Percentiles rank a stretch among this genome's conserved stretches.
phyloP scores from a whole-genome alignment of 805 yeast genomes.

The Yarrowia porcina region DNA sequence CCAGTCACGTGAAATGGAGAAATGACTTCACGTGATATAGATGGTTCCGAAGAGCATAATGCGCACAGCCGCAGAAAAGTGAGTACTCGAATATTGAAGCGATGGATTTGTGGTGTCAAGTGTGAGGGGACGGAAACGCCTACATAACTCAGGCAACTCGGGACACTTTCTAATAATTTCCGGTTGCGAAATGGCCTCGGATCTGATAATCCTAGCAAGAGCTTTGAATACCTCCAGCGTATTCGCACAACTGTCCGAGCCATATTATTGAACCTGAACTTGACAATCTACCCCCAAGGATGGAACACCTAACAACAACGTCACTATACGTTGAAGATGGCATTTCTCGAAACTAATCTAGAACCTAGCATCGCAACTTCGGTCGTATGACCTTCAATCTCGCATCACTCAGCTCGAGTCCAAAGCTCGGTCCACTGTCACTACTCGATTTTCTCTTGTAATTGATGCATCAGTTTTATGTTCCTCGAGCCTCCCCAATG shows the following conservation, averaged over 20 bases:
- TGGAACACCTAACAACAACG: too few relatives aligned
- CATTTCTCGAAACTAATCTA: not conserved
- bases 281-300: too few relatives aligned
- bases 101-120: not conserved
- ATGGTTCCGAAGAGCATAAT: conserved; percentile 16
- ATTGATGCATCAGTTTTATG: not conserved
- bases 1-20: conserved; percentile 24
- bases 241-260: too few relatives aligned
- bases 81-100: not conserved
- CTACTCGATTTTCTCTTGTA: conserved; percentile 3
- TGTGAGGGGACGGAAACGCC: not conserved
- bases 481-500: not conserved
- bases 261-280: too few relatives aligned
- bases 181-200: too few relatives aligned
- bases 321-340: too few relatives aligned
- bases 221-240: too few relatives aligned
- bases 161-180: too few relatives aligned
- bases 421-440: not conserved
- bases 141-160: not conserved
- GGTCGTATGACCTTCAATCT: conserved; percentile 1
- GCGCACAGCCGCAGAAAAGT: conserved; percentile 22
- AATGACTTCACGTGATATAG: conserved; percentile 21
- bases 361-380: conserved; percentile 19
- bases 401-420: conserved; percentile 1
- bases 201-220: too few relatives aligned